Evolutionary conservation across 1,139 yeast species (phyloP).

Genomic region (Oligophagozyma castellii): DNA sequence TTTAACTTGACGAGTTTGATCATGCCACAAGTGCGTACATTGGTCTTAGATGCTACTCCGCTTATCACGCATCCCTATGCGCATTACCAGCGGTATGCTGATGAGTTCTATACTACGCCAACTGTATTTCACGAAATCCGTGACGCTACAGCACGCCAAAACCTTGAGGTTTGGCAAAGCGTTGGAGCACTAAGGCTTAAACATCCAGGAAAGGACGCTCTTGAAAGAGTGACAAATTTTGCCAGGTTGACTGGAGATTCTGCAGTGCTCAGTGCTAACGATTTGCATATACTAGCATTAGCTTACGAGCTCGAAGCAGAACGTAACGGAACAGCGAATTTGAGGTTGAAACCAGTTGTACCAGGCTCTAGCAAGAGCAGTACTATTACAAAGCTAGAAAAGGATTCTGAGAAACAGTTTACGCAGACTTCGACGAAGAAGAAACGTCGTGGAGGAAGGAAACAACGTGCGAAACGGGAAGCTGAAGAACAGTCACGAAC

Average conservation of each 20-base stretch:
- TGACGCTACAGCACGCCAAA: slow-evolving; percentile 74
- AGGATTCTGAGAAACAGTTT: slow-evolving; percentile 12
- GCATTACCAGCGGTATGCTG: slow-evolving; percentile 55
- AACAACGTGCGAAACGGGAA: slow-evolving; percentile 37
- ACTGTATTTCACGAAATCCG: slow-evolving; percentile 77
- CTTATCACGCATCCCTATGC: slow-evolving; percentile 77
- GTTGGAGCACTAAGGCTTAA: slow-evolving; percentile 37
- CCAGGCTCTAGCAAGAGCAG: slow-evolving; percentile 12
- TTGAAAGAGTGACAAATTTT: slow-evolving; percentile 57
- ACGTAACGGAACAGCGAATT: slow-evolving; percentile 53
- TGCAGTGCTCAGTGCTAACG: slow-evolving; percentile 76
- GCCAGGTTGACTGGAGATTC: slow-evolving; percentile 87
- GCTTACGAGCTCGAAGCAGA: slow-evolving; percentile 79
- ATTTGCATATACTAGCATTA: slow-evolving; percentile 82
- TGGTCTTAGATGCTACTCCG: slow-evolving; percentile 92
- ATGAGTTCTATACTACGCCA: slow-evolving; percentile 71
- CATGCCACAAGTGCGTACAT: slow-evolving; percentile 30
- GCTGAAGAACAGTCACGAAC: slow-evolving; percentile 5
- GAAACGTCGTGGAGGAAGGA: slow-evolving; percentile 51
- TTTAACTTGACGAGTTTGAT: too few species aligned
- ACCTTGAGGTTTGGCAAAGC: slow-evolving; percentile 67
- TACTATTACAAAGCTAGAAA: slow-evolving; percentile 3
- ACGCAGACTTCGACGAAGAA: too few species aligned
- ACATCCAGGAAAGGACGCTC: slow-evolving; percentile 59
- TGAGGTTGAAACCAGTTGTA: slow-evolving; percentile 67